Base-by-base conservation (phyloP, 31 red algal species). In the Odonthalia washingtoniensis region DNA sequence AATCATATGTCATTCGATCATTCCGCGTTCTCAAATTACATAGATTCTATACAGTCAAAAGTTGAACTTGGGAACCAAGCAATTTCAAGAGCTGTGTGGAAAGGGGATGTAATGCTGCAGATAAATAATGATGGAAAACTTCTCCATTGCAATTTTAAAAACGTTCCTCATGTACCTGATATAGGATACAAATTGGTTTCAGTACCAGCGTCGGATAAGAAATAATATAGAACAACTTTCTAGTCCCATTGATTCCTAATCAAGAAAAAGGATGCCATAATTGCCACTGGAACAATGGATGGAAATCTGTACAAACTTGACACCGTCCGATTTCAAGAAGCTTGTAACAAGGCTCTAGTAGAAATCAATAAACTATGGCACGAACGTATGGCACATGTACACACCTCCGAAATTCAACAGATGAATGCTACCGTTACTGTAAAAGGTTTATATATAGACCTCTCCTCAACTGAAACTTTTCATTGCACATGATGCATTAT, bases 361-460 rank as follows among this genome's bases (percentile, higher is more conserved):
- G 66, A 6, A 28, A 21, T 26, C 66, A 6, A 18, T 6, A 6
- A 70, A 33, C n/a, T 28, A 26, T 70, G 66, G 66, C 27, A 70
- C 27, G 66, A 70, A 36, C n/a, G 66, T 9, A 70, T 70, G 66
- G 66, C 66, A 6, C 66, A 57, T 21, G 49, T 57, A 9, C 12
- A 57, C 21, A 9, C 12, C 9, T 14, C 21, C 49, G 49, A 21
- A 57, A 57, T 57, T 57, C 12, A 14, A 57, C 21, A 57, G 49
- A 57, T 14, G 21, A 21, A 14, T 21, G 12, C 12, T 57, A 9
- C 12, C 9, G 49, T 9, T 9, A 21, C 21, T 9, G 12, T 57
- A 9, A 57, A 57, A 57, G 49, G 49, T n/a, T n/a, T n/a, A 57
- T 9, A 14, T 9, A 57, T 57, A 14, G 12, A 14, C 12, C 49